Base-by-base conservation (phyloP, 805 yeast genomes). In the Suhomyces sp. region DNA sequence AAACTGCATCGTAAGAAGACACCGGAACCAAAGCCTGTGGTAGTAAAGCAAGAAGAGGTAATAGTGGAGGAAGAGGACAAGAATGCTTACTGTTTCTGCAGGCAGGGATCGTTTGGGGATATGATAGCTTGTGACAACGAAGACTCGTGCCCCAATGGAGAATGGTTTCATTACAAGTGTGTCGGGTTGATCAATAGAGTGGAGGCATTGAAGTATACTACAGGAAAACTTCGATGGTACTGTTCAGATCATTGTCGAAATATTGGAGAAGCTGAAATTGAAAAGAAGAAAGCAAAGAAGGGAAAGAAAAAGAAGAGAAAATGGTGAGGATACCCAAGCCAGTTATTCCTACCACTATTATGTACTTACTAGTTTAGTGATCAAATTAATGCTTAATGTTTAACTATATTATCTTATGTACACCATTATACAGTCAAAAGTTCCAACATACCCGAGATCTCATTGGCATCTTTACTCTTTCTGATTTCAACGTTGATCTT, bases 361-460 rank as follows among this genome's bases (percentile, higher is more conserved):
- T n/a, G n/a, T n/a, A n/a, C n/a, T n/a, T n/a, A n/a, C n/a, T n/a
- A n/a, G n/a, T n/a, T n/a, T n/a, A n/a, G n/a, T n/a, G n/a, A n/a
- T n/a, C n/a, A n/a, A n/a, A n/a, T n/a, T n/a, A n/a, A n/a, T n/a
- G n/a, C n/a, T n/a, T n/a, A n/a, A n/a, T n/a, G n/a, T n/a, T n/a
- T n/a, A n/a, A n/a, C n/a, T n/a, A n/a, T n/a, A n/a, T n/a, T n/a
- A n/a, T n/a, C n/a, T n/a, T n/a, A n/a, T n/a, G n/a, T n/a, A n/a
- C n/a, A n/a, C n/a, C n/a, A n/a, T 35, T 63, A 74, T 42, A 63
- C 74, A 33, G 88, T 81, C 50, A 91, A 70, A 48, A 93, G 62
- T 60, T 88, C 95, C 50, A 93, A 68, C 97, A 93, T 93, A 36
- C 98, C 98, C 51, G 84, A 88, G 28, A 93, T 79, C 56, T 79